Conservation (phyloP, 2,329 filamentous ascomycete species). For the Rosellinia necatrix region DNA sequence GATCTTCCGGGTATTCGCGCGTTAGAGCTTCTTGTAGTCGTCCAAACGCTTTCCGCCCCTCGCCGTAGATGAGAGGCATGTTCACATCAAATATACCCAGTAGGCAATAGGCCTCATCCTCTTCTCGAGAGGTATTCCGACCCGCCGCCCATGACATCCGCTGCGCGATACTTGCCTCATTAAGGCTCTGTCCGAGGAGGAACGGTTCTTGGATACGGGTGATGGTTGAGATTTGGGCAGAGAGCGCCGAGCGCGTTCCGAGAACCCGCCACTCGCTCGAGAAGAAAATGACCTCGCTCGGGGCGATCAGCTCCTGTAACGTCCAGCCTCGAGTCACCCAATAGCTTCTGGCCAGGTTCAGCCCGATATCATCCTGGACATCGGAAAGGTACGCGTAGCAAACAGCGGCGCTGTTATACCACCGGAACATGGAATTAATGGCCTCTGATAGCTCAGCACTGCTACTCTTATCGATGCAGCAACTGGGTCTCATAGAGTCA, state of each 20-base stretch:
- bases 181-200: conserved; percentile 20
- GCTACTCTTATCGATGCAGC: conserved; percentile 36
- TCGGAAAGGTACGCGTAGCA: conserved; percentile 35
- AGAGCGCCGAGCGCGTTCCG: conserved; percentile 32
- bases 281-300: conserved; percentile 32
- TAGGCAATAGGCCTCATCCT: conserved; percentile 39
- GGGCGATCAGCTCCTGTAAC: conserved; percentile 34
- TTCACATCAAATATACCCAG: conserved; percentile 39
- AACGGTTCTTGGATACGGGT: conserved; percentile 30
- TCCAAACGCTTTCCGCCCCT: conserved; percentile 34
- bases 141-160: conserved; percentile 38
- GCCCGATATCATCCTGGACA: conserved; percentile 5
- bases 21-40: conserved; percentile 35
- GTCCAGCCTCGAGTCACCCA: conserved; percentile 29
- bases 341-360: conserved; percentile 1
- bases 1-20: conserved; percentile 31
- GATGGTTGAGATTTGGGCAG: conserved; percentile 22
- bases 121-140: conserved; percentile 31
- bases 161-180: conserved; percentile 29
- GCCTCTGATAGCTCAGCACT: conserved; percentile 37
- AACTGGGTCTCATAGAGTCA: conserved; percentile 19
- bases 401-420: conserved; percentile 30
- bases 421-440: conserved; percentile 30
- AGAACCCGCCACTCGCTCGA: conserved; percentile 26
- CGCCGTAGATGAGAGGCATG: conserved; percentile 39